phyloP scores from a whole-genome alignment of 2,329 filamentous ascomycete genomes.

The Ophiostoma quercus region DNA sequence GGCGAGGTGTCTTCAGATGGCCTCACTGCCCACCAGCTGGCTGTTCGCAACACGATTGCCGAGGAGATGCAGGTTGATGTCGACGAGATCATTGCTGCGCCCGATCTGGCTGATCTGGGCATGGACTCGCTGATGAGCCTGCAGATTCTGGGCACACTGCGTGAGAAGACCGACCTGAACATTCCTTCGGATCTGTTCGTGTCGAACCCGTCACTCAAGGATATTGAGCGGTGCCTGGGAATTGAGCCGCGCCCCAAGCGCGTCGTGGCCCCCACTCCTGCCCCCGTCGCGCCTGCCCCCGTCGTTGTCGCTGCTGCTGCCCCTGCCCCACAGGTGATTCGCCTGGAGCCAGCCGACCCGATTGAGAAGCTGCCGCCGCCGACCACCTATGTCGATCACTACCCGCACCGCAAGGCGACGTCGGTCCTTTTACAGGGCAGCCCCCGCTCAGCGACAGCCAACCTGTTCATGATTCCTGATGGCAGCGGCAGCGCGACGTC shows the following conservation, averaged over 20 bases:
- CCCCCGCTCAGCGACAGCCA: slow-evolving; percentile 43
- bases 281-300: slow-evolving; percentile 28
- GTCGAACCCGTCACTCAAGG: slow-evolving; percentile 57
- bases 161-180: slow-evolving; percentile 49
- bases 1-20: slow-evolving; percentile 39
- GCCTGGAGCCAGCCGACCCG: slow-evolving; percentile 33
- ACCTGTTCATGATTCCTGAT: slow-evolving; percentile 52
- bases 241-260: slow-evolving; percentile 37
- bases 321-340: slow-evolving; percentile 29
- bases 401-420: slow-evolving; percentile 47
- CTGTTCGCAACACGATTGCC: slow-evolving; percentile 62
- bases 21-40: slow-evolving; percentile 40
- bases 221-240: slow-evolving; percentile 60
- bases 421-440: slow-evolving; percentile 48
- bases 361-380: slow-evolving; percentile 43
- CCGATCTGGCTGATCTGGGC: slow-evolving; percentile 51
- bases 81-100: slow-evolving; percentile 53
- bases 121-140: slow-evolving; percentile 57
- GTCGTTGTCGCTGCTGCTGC: slow-evolving; percentile 23
- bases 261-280: slow-evolving; percentile 13
- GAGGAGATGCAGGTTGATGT: slow-evolving; percentile 66
- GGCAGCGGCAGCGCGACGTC: slow-evolving; percentile 60
- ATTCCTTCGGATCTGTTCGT: slow-evolving; percentile 58
- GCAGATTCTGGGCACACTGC: slow-evolving; percentile 50
- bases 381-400: slow-evolving; percentile 39